Evolutionary conservation across 345 rosid species (phyloP), one percentile per base, ranked within the genome.

Genomic region (Streptanthus diversifolius): DNA sequence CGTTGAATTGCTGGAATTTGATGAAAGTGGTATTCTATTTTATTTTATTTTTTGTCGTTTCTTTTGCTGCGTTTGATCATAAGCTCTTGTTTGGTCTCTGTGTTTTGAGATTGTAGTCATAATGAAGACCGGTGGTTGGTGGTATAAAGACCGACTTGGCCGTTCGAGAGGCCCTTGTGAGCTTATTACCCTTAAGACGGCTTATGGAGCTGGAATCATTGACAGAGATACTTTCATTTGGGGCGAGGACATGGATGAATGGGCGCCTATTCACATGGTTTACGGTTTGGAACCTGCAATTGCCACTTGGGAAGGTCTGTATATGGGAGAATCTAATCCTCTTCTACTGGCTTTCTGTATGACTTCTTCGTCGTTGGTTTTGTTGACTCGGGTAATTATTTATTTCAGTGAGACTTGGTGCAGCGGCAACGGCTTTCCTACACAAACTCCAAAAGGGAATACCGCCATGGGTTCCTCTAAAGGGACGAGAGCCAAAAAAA

Each of bases 221-320:
- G 98, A 93, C 71, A 93, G 84, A 54, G 82, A 93, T 67, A 93
- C 98, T n/a, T 93, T 93, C 81, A 69, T 93, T 43, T 93, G 97
- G 98, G 89, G 91, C 12, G 93, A 88, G 33, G 98, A 87, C 79
- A 83, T 93, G 93, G 97, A 88, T 77, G 98, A 90, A 79, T 90
- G 97, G 98, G 95, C 88, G 4, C 98, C 98, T 1, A 93, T 93
- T 80, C 93, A 85, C 76, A 93, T 93, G 98, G 76, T 93, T 66
- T 90, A 93, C 56, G 96, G 97, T 82, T 49, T 93, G 82, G 98
- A 93, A 73, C 91, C 79, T 39, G 96, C 98, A 8, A 87, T 93
- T 79, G 97, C 93, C 55, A 87, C 96, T 69, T 93, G 98, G 98
- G 97, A 93, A 87, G 97, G 98, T 93, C 68, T 57, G 43, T 74